Conservation (phyloP, 2,329 filamentous ascomycete genomes). For the Colletotrichum gigasporum region DNA sequence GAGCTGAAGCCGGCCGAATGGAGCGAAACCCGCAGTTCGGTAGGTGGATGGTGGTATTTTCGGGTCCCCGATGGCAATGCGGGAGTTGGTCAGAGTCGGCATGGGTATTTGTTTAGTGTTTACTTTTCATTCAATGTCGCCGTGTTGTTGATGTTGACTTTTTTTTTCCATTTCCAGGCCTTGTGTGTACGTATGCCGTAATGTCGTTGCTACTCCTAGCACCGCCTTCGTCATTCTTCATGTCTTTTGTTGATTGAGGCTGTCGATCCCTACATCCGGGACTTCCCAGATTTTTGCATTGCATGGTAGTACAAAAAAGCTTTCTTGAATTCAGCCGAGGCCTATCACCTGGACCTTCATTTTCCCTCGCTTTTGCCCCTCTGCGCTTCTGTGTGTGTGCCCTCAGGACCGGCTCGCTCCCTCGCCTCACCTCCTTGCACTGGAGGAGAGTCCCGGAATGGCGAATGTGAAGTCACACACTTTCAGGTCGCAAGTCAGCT, state of each 20-base stretch:
- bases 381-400: neutral
- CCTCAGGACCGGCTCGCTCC: neutral
- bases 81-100: too few species aligned
- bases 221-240: neutral
- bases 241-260: neutral
- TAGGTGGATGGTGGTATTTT: neutral
- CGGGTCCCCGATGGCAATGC: too few species aligned
- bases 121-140: neutral
- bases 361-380: neutral
- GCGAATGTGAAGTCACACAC: too few species aligned
- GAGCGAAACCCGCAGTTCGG: too few species aligned
- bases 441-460: neutral
- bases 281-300: too few species aligned
- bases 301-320: neutral
- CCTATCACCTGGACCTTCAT: neutral
- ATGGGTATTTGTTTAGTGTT: neutral
- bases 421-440: too few species aligned
- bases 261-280: neutral
- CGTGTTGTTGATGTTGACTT: neutral
- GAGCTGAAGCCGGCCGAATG: too few species aligned
- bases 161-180: neutral
- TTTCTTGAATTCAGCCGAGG: too few species aligned
- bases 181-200: too few species aligned
- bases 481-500: too few species aligned
- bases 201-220: too few species aligned